Evolutionary conservation across 2,329 filamentous ascomycete species (phyloP), one percentile per base, ranked within the genome.

Genomic region (Ciborinia camelliae): DNA sequence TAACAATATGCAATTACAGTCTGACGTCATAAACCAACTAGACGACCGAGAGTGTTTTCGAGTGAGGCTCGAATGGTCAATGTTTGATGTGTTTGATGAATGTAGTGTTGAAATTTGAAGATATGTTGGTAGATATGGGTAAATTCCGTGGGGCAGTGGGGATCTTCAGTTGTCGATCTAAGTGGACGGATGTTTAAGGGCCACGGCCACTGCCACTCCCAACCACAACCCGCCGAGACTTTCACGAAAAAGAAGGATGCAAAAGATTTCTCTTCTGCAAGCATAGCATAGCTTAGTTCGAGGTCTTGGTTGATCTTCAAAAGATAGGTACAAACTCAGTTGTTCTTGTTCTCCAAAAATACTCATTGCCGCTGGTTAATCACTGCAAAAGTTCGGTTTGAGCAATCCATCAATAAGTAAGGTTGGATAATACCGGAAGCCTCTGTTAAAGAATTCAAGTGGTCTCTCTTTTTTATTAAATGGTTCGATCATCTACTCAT

Each of bases 31-130:
- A 54, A 54, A 54, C 51, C 51, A 54, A 54, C 51, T 54, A 54
- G 51, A 54, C 32, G 51, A 54, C 51, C 51, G 51, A 54, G 51
- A 54, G 51, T 39, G 7, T 37, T 54, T 54, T 39, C 51, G 35
- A 54, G 51, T 54, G 15, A 4, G 14, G n/a, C 51, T 54, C 35
- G 51, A 54, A 32, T 32, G 39, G 54, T 45, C 54, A 57, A 26
- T 45, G 12, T 57, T 57, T 57, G 54, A 73, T 57, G 39, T 57
- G 39, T 57, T 57, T 57, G 54, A 9, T 57, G 6, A 0, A 1
- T 3, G 1, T 0, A 1, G 2, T 0, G 1, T 0, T 0, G 1
- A 4, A 1, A 9, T 23, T 32, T 3, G 1, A 23, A 18, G 9
- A n/a, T 45, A 23, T 45, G 1, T 32, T 5, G 1, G 2, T 23